Evolutionary conservation across 306 rosid species (phyloP).

Genomic region (Acacia confusa): DNA sequence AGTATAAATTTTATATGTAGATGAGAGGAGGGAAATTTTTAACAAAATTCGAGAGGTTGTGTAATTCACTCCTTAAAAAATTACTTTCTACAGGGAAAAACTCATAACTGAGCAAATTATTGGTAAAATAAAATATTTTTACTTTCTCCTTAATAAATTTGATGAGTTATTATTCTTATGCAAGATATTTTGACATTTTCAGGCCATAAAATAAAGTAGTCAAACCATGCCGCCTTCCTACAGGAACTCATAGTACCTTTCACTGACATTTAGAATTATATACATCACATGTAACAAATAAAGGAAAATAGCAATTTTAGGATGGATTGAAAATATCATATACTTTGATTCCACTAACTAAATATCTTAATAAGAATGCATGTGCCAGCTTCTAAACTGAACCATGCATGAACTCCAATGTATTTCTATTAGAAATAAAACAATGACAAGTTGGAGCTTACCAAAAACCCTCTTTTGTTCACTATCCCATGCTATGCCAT

Average conservation of each 20-base stretch:
- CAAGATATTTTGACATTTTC: background rate
- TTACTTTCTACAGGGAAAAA: background rate
- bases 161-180: background rate
- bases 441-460: slow-evolving; percentile 36
- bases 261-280: background rate
- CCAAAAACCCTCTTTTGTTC: slow-evolving; percentile 62
- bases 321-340: background rate
- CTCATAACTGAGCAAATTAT: background rate
- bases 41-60: background rate
- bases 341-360: background rate
- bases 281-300: background rate
- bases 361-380: background rate
- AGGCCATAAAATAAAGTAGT: background rate
- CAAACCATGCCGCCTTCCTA: background rate
- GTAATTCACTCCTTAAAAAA: background rate
- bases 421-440: background rate
- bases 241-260: background rate
- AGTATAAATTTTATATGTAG: background rate
- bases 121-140: background rate
- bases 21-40: background rate
- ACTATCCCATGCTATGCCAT: slow-evolving; percentile 95
- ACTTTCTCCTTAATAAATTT: background rate
- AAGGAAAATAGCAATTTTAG: background rate
- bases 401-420: background rate
- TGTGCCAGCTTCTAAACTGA: background rate